Base-by-base conservation (phyloP, 768 basidiomycete genomes). In the Leucocoprinus leucothites region DNA sequence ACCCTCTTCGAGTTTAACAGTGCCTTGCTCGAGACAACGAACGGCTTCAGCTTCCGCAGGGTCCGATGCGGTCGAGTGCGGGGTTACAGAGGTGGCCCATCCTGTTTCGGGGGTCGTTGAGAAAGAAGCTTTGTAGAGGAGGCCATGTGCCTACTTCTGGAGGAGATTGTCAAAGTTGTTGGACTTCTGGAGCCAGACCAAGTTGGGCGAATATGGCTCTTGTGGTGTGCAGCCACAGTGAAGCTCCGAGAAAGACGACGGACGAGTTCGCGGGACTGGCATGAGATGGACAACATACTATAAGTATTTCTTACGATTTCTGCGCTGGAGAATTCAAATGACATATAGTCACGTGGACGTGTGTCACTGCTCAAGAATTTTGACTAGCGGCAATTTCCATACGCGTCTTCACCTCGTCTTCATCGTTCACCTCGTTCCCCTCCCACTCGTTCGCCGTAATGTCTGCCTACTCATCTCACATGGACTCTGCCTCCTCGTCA, bases 1-100 rank as follows among this genome's bases (percentile, higher is more conserved):
- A 19, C 92, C 92, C 63, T 92, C 89, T 67, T 93, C 92, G 34
- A 94, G 75, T 63, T 89, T 90, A 61, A 81, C 77, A 1, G 92
- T 93, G 38, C 92, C 91, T 64, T 87, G 81, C 70, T 93, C 92
- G 19, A 94, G 78, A 59, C 87, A 91, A 49, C 79, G 78, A 68
- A 89, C 71, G 2, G 91, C 89, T 69, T 93, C 91, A 21, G 75
- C 73, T 61, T 93, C 89, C 56, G 88, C 90, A 26, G 91, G 91
- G 71, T 94, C 91, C 21, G 82, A 81, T 34, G 89, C 78, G 19
- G 86, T 85, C n/a, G 90, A 93, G 63, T 91, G 87, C 6, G 85
- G 81, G 9, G 89, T 90, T 9, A 84, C 84, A 31, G 89, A 89
- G 28, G 88, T 85, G 21, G 91, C 91, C 81, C 84, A 90, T 60